Evolutionary conservation across 257 asterid species (phyloP).

Genomic region (Orobanche coerulescens): DNA sequence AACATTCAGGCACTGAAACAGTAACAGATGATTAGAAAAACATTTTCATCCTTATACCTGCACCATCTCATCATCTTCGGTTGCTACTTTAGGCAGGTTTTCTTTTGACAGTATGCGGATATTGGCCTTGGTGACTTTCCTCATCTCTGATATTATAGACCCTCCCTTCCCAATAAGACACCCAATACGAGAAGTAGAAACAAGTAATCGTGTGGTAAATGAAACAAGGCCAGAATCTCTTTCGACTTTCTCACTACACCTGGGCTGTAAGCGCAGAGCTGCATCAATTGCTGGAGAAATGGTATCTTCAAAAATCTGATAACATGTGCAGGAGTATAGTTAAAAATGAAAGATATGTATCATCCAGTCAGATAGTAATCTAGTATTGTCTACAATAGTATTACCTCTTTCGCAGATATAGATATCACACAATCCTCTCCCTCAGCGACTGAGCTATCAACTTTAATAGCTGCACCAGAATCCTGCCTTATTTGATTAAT

Average conservation of each 20-base stretch:
- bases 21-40: slow-evolving; percentile 3
- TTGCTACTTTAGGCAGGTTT: slow-evolving; percentile 86
- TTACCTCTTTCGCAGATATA: slow-evolving; percentile 76
- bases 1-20: not conserved
- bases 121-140: slow-evolving; percentile 81
- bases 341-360: slow-evolving; percentile 3
- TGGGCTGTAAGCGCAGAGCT: slow-evolving; percentile 83
- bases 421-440: slow-evolving; percentile 82
- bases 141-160: slow-evolving; percentile 82
- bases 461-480: slow-evolving; percentile 77
- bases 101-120: slow-evolving; percentile 85
- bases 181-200: slow-evolving; percentile 79
- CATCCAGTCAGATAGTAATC: slow-evolving; percentile 1
- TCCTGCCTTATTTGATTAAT: slow-evolving; percentile 94
- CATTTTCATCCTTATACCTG: slow-evolving; percentile 43
- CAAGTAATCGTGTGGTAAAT: slow-evolving; percentile 70
- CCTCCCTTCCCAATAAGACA: slow-evolving; percentile 99
- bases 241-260: slow-evolving; percentile 92
- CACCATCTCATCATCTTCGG: slow-evolving; percentile 93
- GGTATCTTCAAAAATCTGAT: slow-evolving; percentile 64
- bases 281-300: slow-evolving; percentile 87
- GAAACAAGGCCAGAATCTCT: slow-evolving; percentile 89
- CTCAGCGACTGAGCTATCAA: slow-evolving; percentile 70
- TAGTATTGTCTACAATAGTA: not conserved
- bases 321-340: slow-evolving; percentile 1